Conservation (phyloP, 225 moss, liverwort and hornwort genomes). For the Pseudisothecium myosuroides region DNA sequence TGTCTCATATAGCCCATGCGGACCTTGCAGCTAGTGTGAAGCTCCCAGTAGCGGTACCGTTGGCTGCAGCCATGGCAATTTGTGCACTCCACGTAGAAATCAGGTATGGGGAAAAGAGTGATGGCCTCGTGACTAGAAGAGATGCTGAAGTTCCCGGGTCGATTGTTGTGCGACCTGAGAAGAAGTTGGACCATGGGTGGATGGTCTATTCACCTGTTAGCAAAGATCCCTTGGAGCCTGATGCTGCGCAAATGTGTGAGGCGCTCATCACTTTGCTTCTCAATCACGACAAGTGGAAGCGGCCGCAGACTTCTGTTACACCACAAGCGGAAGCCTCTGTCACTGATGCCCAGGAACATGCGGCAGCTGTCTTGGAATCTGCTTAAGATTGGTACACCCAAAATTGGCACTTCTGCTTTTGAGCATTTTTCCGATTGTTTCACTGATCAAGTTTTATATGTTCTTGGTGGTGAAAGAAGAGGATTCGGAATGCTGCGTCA, state of each 20-base stretch:
- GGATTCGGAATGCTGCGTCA: neutral
- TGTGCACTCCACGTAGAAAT: slow-evolving; percentile 88
- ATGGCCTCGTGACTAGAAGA: slow-evolving; percentile 77
- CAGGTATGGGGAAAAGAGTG: slow-evolving; percentile 90
- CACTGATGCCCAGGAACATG: slow-evolving; percentile 24
- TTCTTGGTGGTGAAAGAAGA: neutral
- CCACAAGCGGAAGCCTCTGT: slow-evolving; percentile 31
- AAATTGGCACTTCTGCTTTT: neutral
- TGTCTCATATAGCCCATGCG: slow-evolving; percentile 83
- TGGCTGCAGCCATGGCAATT: slow-evolving; percentile 86
- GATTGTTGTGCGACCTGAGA: slow-evolving; percentile 74
- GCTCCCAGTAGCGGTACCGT: slow-evolving; percentile 40
- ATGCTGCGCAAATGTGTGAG: slow-evolving; percentile 84
- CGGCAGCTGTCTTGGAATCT: slow-evolving; percentile 4
- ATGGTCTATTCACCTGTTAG: slow-evolving; percentile 89
- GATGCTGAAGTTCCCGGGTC: slow-evolving; percentile 99
- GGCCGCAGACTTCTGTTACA: slow-evolving; percentile 17
- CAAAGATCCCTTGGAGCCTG: slow-evolving; percentile 59
- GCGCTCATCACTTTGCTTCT: slow-evolving; percentile 55
- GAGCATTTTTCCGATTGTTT: neutral
- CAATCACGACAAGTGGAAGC: slow-evolving; percentile 47
- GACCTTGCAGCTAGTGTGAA: slow-evolving; percentile 60
- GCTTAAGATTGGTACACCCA: neutral
- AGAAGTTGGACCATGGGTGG: slow-evolving; percentile 59
- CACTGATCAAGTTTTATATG: neutral